Evolutionary conservation across 2,329 filamentous ascomycete genomes (phyloP).

Genomic region (Trichoderma gracile): DNA sequence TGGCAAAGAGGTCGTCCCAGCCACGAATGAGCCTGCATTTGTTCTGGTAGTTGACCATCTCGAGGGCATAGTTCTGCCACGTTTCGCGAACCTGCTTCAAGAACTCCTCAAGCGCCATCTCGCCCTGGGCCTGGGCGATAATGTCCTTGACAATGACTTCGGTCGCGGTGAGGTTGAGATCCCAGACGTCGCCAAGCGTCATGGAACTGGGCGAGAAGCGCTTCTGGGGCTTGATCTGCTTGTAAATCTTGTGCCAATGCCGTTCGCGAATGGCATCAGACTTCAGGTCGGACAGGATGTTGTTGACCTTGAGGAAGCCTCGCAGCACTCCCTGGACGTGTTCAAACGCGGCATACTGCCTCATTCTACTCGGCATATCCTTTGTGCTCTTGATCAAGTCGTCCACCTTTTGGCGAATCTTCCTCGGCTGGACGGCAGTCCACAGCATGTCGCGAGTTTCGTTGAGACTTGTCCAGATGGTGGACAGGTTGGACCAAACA

Average conservation of each 20-base stretch:
- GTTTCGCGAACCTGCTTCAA: slow-evolving; percentile 93
- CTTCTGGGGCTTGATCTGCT: slow-evolving; percentile 87
- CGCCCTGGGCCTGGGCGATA: slow-evolving; percentile 91
- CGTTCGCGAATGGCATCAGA: slow-evolving; percentile 95
- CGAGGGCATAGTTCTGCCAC: slow-evolving; percentile 92
- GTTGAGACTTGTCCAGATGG: slow-evolving; percentile 94
- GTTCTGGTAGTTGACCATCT: slow-evolving; percentile 95
- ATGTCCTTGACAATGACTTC: slow-evolving; percentile 89
- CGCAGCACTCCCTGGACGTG: slow-evolving; percentile 92
- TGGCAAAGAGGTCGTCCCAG: slow-evolving; percentile 97
- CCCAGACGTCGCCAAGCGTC: slow-evolving; percentile 98
- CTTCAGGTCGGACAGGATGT: slow-evolving; percentile 84
- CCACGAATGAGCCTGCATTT: slow-evolving; percentile 96
- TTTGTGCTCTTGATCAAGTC: slow-evolving; percentile 96
- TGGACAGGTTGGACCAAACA: slow-evolving; percentile 92
- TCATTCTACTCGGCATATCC: slow-evolving; percentile 98
- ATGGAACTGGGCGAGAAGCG: slow-evolving; percentile 92
- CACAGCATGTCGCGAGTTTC: slow-evolving; percentile 90
- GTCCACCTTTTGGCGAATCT: slow-evolving; percentile 86
- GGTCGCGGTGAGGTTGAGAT: slow-evolving; percentile 84
- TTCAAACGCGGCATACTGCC: slow-evolving; percentile 99
- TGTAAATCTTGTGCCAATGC: slow-evolving; percentile 98
- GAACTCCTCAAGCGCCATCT: slow-evolving; percentile 98
- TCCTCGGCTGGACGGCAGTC: slow-evolving; percentile 93
- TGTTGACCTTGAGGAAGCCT: slow-evolving; percentile 86